These are phyloP conservation scores for Mycena vitilis DNA, from an alignment of 768 basidiomycete genomes.

Conservation along the genomic window DNA sequence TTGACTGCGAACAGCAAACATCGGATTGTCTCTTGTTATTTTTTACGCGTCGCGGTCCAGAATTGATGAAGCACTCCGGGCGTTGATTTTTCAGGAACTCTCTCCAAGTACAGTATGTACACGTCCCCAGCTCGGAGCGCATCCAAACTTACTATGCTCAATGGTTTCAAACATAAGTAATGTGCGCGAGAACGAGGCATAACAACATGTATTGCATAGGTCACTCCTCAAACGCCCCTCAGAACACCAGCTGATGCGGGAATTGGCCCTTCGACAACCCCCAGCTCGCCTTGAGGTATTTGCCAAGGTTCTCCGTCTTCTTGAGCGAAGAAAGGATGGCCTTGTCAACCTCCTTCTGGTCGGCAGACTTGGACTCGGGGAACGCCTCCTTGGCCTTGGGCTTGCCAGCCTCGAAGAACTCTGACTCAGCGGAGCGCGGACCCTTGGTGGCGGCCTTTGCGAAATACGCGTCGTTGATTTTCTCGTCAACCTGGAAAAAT, in stretches of 20 bases:
- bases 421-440: constrained; percentile 88
- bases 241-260: constrained; percentile 96
- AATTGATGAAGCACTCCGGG: neutral
- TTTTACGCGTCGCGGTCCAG: neutral
- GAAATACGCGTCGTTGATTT: constrained; percentile 96
- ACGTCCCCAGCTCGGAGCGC: neutral
- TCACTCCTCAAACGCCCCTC: constrained; percentile 43
- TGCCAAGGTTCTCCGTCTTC: constrained; percentile 89
- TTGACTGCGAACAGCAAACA: constrained; percentile 29
- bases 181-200: constrained; percentile 35
- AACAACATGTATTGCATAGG: constrained; percentile 48
- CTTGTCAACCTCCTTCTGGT: constrained; percentile 91
- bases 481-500: constrained; percentile 76
- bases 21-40: constrained; percentile 14
- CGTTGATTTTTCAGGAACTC: too few relatives aligned
- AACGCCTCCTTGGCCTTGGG: constrained; percentile 89
- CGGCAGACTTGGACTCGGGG: constrained; percentile 87
- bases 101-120: too few relatives aligned
- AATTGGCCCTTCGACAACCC: constrained; percentile 97
- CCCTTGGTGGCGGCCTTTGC: constrained; percentile 79
- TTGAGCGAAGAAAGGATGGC: constrained; percentile 85
- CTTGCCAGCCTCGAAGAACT: constrained; percentile 96
- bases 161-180: constrained; percentile 28
- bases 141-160: constrained; percentile 3
- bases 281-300: constrained; percentile 94